Evolutionary conservation across 2,329 filamentous ascomycete genomes (phyloP).

Genomic region (Aureobasidium lini): DNA sequence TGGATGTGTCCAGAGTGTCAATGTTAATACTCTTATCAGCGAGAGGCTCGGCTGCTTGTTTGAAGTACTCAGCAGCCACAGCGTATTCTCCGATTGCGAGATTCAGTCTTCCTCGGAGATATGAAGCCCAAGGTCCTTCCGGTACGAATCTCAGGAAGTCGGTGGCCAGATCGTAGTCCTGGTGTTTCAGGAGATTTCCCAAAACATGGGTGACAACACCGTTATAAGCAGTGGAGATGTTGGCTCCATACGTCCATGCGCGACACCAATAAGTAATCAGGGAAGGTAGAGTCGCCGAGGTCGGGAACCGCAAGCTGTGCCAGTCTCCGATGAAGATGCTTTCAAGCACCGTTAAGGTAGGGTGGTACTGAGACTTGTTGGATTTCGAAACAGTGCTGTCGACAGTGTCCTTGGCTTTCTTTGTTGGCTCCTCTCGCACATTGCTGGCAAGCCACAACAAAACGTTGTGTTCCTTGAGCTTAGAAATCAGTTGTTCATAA

Average conservation of each 20-base stretch:
- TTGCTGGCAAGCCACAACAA: conserved; percentile 55
- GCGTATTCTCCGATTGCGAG: conserved; percentile 67
- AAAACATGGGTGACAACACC: conserved; percentile 34
- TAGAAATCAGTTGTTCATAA: conserved; percentile 61
- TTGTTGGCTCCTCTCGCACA: conserved; percentile 40
- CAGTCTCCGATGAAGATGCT: conserved; percentile 36
- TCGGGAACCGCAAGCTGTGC: conserved; percentile 26
- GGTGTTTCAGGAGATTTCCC: conserved; percentile 36
- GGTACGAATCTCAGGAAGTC: conserved; percentile 61
- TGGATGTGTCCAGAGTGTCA: conserved; percentile 38
- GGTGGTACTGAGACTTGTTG: conserved; percentile 9
- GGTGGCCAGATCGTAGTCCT: conserved; percentile 44
- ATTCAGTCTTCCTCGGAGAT: conserved; percentile 75
- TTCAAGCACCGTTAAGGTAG: conserved; percentile 29
- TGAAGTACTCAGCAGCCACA: conserved; percentile 67
- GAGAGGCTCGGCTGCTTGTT: conserved; percentile 53
- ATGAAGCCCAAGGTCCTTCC: conserved; percentile 54
- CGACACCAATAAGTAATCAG: conserved; percentile 41
- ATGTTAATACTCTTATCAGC: conserved; percentile 20
- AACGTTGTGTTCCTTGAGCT: conserved; percentile 68
- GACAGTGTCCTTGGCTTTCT: conserved; percentile 9
- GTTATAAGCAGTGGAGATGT: conserved; percentile 31
- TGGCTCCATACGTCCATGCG: conserved; percentile 36
- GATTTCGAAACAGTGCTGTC: background rate
- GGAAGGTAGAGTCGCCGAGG: conserved; percentile 21